Conservation (phyloP, 768 basidiomycete species). For the Lactarius trivialis region DNA sequence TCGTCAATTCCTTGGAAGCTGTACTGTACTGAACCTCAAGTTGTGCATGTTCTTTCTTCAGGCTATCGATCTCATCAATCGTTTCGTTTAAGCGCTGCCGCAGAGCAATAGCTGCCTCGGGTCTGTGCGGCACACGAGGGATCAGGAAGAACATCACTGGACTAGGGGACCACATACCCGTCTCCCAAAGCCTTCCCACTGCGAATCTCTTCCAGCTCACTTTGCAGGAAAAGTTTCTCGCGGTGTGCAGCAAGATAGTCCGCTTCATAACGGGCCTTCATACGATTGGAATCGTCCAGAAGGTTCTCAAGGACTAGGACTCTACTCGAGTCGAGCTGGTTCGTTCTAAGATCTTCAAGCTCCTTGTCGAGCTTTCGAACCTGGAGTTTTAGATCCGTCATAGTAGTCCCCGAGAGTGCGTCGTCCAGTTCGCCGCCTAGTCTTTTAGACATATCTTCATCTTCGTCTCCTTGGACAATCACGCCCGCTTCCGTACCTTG, state of each 20-base stretch:
- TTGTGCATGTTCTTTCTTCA: constrained; percentile 63
- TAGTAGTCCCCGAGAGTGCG: constrained; percentile 74
- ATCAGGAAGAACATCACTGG: background rate
- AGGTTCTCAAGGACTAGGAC: constrained; percentile 86
- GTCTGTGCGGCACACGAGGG: constrained; percentile 35
- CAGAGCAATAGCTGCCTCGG: constrained; percentile 83
- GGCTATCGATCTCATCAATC: constrained; percentile 66
- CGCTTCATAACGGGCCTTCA: constrained; percentile 82
- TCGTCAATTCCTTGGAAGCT: constrained; percentile 59
- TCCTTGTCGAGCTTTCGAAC: constrained; percentile 78
- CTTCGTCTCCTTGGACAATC: constrained; percentile 30
- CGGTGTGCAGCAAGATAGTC: constrained; percentile 84
- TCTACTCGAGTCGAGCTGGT: constrained; percentile 69
- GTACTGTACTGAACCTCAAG: constrained; percentile 65
- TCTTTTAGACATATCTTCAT: constrained; percentile 49
- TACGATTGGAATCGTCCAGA: constrained; percentile 83
- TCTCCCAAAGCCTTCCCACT: constrained; percentile 80
- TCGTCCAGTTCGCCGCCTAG: constrained; percentile 85
- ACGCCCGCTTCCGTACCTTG: constrained; percentile 33
- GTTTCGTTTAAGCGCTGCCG: constrained; percentile 85
- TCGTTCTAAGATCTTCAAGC: constrained; percentile 64
- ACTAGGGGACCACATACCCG: constrained; percentile 45
- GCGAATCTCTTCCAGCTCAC: constrained; percentile 82
- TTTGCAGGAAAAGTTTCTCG: constrained; percentile 72
- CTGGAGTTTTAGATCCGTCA: constrained; percentile 88